Base-by-base conservation (phyloP, 805 yeast genomes). In the Pichia membranifaciens region DNA sequence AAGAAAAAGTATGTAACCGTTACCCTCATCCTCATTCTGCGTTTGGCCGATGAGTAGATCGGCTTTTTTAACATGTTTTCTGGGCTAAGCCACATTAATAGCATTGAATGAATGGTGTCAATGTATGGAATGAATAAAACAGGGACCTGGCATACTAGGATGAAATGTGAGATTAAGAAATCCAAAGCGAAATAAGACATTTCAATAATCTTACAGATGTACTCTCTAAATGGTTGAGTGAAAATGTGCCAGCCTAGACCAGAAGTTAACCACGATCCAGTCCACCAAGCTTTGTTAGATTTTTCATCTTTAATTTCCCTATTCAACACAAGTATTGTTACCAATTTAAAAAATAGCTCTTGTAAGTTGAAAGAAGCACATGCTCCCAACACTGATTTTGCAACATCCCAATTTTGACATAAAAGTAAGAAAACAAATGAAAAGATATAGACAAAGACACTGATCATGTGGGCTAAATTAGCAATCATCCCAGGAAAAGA, bases 221-320 rank as follows among this genome's bases (percentile, higher is more conserved):
- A 76, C 58, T 84, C 91, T 55, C 91, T 65, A 3, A 73, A 50
- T 1, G 89, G 89, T 52, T 82, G 89, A 2, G 81, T 67, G 5
- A 83, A 44, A 0, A 78, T 67, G 41, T 74, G 62, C 78, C 82
- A 78, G 0, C 89, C 87, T 39, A 83, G 67, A 0, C 81, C 81
- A 0, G 81, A 72, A 13, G 72, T 72, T 41, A 74, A 57, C 91
- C 91, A 84, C 47, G 73, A 77, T 0, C 90, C 89, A 10, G 87
- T 75, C 89, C 90, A 84, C 87, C 88, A 83, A 2, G 90, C 82
- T 33, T 75, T 60, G 55, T 82, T 85, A 0, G 86, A 66, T 39
- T 69, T 73, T 51, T 76, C 84, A 53, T 74, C 78, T 48, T 72
- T 75, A 54, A 74, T 74, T 57, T 87, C 96, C 41, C 83, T 72